Conservation (phyloP, 228 moss, liverwort and hornwort species). For the Sphagnum fallax region DNA sequence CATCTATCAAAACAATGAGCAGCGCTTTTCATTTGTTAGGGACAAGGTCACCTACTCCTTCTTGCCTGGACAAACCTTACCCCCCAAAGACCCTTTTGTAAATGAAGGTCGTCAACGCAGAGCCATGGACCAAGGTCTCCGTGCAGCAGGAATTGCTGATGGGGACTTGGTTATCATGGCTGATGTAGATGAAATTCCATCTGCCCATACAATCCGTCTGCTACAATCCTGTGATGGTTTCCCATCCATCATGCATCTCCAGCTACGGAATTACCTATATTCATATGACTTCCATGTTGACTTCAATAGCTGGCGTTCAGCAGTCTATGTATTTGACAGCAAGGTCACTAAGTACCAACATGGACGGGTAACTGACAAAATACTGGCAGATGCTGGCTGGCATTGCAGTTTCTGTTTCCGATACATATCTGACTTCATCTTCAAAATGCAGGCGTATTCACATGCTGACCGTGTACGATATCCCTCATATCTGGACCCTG, state of each 20-base stretch:
- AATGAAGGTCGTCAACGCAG: conserved; percentile 45
- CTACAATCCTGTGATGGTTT: conserved; percentile 73
- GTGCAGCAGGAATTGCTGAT: conserved; percentile 31
- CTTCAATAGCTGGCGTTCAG: conserved; percentile 59
- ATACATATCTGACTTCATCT: conserved; percentile 51
- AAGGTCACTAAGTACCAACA: conserved; percentile 25
- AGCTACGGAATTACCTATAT: conserved; percentile 63
- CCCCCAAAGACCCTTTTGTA: conserved; percentile 48
- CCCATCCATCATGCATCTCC: conserved; percentile 59
- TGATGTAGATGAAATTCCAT: conserved; percentile 76
- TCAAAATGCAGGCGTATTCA: conserved; percentile 53
- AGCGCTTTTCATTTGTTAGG: conserved; percentile 43
- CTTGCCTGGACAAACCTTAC: conserved; percentile 21
- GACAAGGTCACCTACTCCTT: conserved; percentile 43
- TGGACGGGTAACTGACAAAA: conserved; percentile 35
- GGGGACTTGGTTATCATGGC: conserved; percentile 74
- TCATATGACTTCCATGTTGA: conserved; percentile 76
- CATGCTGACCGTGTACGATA: conserved; percentile 56
- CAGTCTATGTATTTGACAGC: conserved; percentile 31
- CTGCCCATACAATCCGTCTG: conserved; percentile 55
- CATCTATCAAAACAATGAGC: conserved; percentile 38
- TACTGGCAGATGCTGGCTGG: conserved; percentile 55
- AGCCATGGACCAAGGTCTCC: conserved; percentile 29
- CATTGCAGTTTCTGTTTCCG: conserved; percentile 71
- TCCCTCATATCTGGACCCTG: conserved; percentile 26